Evolutionary conservation across 345 rosid species (phyloP).

Genomic region (Melastoma malabathricum): DNA sequence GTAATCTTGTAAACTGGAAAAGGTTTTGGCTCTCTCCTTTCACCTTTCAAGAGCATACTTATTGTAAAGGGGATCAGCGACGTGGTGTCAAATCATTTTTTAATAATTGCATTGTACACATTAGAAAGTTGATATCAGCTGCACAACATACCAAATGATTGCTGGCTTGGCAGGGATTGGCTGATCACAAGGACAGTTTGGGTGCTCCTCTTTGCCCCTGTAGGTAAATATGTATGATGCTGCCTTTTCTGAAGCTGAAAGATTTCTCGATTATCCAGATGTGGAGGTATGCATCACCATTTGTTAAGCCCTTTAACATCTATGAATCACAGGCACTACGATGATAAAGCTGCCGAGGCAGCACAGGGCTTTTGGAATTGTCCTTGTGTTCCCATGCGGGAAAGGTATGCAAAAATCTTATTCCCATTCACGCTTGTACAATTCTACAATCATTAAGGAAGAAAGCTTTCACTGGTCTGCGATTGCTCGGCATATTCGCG

Average conservation of each 20-base stretch:
- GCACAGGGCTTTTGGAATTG: conserved; percentile 97
- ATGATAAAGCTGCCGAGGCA: conserved; percentile 85
- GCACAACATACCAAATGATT: too few relatives aligned
- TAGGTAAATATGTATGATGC: conserved; percentile 27
- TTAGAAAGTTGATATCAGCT: too few relatives aligned
- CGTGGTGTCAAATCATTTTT: too few relatives aligned
- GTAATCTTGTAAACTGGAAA: too few relatives aligned
- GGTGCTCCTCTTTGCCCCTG: conserved; percentile 97
- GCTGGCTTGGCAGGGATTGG: conserved; percentile 49
- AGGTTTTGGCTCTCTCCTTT: too few relatives aligned
- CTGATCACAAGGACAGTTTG: conserved; percentile 79
- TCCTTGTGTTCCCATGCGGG: conserved; percentile 99
- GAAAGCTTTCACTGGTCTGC: neutral
- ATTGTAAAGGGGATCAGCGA: too few relatives aligned
- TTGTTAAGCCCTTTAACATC: neutral
- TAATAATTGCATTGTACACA: too few relatives aligned
- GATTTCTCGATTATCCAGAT: too few relatives aligned
- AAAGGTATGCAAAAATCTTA: conserved; percentile 35
- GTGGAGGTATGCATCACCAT: too few relatives aligned
- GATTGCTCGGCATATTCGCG: neutral
- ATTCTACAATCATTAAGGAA: neutral
- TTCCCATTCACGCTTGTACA: neutral
- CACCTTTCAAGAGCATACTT: too few relatives aligned
- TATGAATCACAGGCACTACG: conserved; percentile 59
- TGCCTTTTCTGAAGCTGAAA: neutral